These are phyloP conservation scores for Scutellaria baicalensis DNA, from an alignment of 257 asterid genomes.

Conservation along the genomic window DNA sequence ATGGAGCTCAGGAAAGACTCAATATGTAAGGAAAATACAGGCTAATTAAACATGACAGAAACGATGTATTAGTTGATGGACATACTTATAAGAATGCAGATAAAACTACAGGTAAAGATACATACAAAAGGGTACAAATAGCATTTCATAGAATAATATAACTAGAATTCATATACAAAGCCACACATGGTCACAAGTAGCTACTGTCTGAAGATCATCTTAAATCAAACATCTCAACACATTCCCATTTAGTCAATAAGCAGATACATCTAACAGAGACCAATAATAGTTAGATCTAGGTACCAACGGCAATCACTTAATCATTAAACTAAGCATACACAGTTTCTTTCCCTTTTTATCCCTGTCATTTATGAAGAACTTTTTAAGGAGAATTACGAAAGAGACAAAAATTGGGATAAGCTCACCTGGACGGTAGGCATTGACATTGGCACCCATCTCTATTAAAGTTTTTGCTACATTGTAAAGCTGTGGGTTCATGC, in stretches of 20 bases:
- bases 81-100: not conserved
- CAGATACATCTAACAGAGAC: not conserved
- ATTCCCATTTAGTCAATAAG: not conserved
- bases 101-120: not conserved
- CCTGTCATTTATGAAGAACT: not conserved
- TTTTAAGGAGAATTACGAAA: not conserved
- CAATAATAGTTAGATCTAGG: not conserved
- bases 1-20: not conserved
- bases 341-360: not conserved
- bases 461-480: constrained; percentile 76
- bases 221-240: not conserved
- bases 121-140: not conserved
- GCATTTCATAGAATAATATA: not conserved
- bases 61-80: not conserved
- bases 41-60: not conserved
- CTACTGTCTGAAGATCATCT: not conserved
- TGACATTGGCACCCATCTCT: constrained; percentile 88
- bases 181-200: not conserved
- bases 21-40: not conserved
- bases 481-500: constrained; percentile 62
- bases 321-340: not conserved
- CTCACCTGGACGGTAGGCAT: constrained; percentile 79
- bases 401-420: not conserved
- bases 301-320: not conserved
- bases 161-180: not conserved